Evolutionary conservation across 2,329 filamentous ascomycete genomes (phyloP), one percentile per base, ranked within the genome.

Genomic region (Aphanoascus verrucosus): DNA sequence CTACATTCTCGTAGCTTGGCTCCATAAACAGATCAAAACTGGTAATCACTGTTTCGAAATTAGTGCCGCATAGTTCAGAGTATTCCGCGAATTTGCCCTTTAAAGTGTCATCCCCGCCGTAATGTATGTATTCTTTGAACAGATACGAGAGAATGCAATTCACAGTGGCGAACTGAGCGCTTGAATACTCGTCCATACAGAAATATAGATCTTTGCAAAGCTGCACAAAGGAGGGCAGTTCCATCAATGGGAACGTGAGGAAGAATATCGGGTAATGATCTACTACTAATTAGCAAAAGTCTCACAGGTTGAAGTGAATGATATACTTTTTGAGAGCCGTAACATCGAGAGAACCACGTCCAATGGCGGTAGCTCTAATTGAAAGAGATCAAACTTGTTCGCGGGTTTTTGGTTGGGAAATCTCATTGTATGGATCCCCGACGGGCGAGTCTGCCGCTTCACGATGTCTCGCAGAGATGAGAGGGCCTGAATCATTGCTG

Each of bases 11-110:
- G 37, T 73, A 64, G 31, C 70, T 78, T 20, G 78, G 72, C 1
- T 80, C 76, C 60, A 82, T 68, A 58, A 83, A 72, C 20, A 84
- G 67, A 11, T 77, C 76, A 53, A 83, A 68, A 58, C 76, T 68
- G 17, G 68, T 67, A 35, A 75, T 63, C 2, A 70, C 70, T 1
- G 64, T 67, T 56, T 76, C 72, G 15, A 77, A 60, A 47, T 77
- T 77, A 14, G 64, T 58, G 31, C 66, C 68, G 56, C 74, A 74
- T 8, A 69, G 59, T 1, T 61, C 58, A 0, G 63, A 59, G 53
- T 69, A 68, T 19, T 60, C 55, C 8, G 60, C 50, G 40, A 66
- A 65, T 34, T 67, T 64, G 9, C 62, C 61, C 47, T 58, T 55
- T 7, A 53, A 38, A 20, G 60, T 45, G 2, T 55, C 35, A 11